These are phyloP conservation scores for Xylaria scruposa DNA, from an alignment of 495 filamentous ascomycete genomes.

Conservation along the genomic window DNA sequence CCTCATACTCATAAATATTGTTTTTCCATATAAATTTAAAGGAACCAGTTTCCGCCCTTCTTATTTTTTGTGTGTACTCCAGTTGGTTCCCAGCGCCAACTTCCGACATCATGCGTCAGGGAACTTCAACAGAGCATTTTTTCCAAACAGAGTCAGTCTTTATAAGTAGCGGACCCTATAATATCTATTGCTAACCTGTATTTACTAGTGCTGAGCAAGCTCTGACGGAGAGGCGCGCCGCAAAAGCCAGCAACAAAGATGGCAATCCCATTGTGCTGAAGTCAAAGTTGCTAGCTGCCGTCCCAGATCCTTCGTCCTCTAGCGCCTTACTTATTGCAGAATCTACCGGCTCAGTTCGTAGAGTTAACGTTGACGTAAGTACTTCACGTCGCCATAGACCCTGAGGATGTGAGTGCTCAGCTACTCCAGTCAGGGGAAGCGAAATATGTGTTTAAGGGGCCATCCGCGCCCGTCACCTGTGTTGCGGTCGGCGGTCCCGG, in stretches of 20 bases:
- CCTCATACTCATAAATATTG: neutral
- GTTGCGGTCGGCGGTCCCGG: conserved; percentile 68
- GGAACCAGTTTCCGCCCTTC: neutral
- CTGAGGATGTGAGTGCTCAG: neutral
- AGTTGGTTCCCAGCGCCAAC: neutral
- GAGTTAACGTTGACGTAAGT: conserved; percentile 79
- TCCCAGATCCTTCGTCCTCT: conserved; percentile 67
- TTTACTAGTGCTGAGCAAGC: conserved; percentile 70
- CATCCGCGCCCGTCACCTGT: conserved; percentile 78
- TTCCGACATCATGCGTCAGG: conserved; percentile 34
- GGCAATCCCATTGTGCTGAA: conserved; percentile 80
- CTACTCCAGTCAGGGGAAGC: conserved; percentile 39
- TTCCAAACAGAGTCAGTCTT: conserved; percentile 83
- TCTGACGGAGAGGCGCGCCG: conserved; percentile 71
- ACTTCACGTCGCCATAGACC: neutral
- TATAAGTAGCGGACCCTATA: conserved; percentile 17
- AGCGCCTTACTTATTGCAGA: conserved; percentile 78
- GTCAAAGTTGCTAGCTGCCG: conserved; percentile 84
- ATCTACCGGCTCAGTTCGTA: conserved; percentile 76
- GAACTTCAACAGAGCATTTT: conserved; percentile 62
- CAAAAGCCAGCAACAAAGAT: conserved; percentile 81
- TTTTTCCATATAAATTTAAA: neutral
- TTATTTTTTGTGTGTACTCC: neutral
- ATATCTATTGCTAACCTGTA: conserved; percentile 19
- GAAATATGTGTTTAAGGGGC: conserved; percentile 68